Conservation (phyloP, 345 rosid genomes). For the Eutrema heterophyllum region DNA sequence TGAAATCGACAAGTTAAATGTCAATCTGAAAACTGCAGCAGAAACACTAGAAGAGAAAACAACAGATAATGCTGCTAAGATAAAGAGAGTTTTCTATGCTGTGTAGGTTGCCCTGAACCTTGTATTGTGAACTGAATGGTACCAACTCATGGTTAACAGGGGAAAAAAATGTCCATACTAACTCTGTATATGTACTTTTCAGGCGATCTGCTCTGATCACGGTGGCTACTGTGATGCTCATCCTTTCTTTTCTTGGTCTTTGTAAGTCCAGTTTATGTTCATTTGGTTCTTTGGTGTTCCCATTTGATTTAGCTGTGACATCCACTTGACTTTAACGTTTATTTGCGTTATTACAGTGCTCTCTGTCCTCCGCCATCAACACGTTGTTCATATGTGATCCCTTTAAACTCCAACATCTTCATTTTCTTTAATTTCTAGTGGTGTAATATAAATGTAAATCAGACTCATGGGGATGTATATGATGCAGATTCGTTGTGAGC, state of each 20-base stretch:
- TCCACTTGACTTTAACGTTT: background rate
- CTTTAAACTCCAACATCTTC: background rate
- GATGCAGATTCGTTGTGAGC: conserved; percentile 64
- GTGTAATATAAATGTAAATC: background rate
- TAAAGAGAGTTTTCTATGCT: conserved; percentile 53
- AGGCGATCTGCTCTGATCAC: conserved; percentile 76
- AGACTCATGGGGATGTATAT: conserved; percentile 9
- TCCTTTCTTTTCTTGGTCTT: conserved; percentile 77
- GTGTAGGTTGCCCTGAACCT: conserved; percentile 50
- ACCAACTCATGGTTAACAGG: background rate
- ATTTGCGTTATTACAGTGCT: conserved; percentile 45
- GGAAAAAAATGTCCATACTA: background rate
- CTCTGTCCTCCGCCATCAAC: conserved; percentile 66
- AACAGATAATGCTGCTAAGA: conserved; percentile 59
- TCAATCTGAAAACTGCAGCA: conserved; percentile 71
- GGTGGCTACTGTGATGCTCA: conserved; percentile 83
- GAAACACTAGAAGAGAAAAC: conserved; percentile 65
- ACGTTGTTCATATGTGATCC: conserved; percentile 75
- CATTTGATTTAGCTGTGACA: conserved; percentile 8
- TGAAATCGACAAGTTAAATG: conserved; percentile 73
- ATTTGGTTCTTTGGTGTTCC: background rate
- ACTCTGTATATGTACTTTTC: conserved; percentile 22
- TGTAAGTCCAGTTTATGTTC: conserved; percentile 45
- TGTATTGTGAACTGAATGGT: background rate
- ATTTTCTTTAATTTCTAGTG: background rate